A percentile compares a stretch with the other conserved stretches of the same genome.
These are phyloP conservation scores for Amniculicola lignicola DNA, from an alignment of 495 filamentous ascomycete species.

Conservation along the genomic window DNA sequence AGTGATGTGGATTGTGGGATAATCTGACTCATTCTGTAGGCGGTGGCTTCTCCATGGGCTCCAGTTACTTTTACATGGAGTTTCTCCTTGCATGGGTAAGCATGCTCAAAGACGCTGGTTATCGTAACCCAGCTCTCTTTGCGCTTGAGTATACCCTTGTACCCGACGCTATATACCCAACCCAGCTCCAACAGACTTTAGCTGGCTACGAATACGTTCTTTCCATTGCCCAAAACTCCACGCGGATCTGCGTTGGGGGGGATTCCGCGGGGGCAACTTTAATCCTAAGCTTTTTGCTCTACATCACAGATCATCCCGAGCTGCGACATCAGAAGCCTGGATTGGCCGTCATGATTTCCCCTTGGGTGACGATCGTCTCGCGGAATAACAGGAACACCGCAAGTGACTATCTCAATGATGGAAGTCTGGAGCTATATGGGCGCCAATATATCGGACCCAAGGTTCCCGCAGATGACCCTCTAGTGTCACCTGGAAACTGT, in stretches of 20 bases:
- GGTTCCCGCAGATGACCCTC: conserved; percentile 47
- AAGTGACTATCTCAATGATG: conserved; percentile 59
- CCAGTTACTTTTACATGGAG: conserved; percentile 75
- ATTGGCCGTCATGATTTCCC: conserved; percentile 57
- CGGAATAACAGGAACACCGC: conserved; percentile 53
- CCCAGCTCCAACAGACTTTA: conserved; percentile 62
- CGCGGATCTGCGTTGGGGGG: conserved; percentile 61
- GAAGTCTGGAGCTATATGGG: conserved; percentile 59
- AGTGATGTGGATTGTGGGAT: too few species aligned
- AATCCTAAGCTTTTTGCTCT: conserved; percentile 63
- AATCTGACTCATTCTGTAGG: conserved; percentile 49
- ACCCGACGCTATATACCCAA: conserved; percentile 67
- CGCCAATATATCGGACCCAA: conserved; percentile 58
- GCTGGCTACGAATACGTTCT: conserved; percentile 65
- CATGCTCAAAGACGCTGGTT: conserved; percentile 56
- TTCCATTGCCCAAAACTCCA: conserved; percentile 50
- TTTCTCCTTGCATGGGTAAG: conserved; percentile 66
- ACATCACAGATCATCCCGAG: conserved; percentile 46
- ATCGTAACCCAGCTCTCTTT: conserved; percentile 71
- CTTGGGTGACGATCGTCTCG: conserved; percentile 58
- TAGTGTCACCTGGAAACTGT: conserved; percentile 66
- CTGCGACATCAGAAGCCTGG: conserved; percentile 51
- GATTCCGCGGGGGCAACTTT: conserved; percentile 74
- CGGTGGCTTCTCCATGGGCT: conserved; percentile 76
- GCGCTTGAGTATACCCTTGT: conserved; percentile 75